Base-by-base conservation (phyloP, 306 rosid genomes). In the Quercus engelmannii region DNA sequence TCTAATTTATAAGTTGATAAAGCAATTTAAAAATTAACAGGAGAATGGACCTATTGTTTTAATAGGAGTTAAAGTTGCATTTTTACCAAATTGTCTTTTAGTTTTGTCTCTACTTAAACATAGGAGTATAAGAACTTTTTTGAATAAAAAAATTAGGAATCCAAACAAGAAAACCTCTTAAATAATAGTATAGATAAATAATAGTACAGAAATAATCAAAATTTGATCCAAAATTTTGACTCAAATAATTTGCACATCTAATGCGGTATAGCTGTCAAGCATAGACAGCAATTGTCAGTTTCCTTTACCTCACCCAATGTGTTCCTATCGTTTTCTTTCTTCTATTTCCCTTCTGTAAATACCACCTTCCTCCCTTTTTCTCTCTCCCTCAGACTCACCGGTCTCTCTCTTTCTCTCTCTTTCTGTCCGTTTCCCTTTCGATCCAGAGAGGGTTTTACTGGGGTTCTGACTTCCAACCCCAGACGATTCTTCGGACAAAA, bases 381-480 rank as follows among this genome's bases (percentile, higher is more conserved):
- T 69, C 73, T 3, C 25, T 13, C 49, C 31, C 21, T 21, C 71
- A 5, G 11, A 28, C 55, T 26, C 17, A 61, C 13, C 58, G 65
- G 25, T n/a, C 46, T 41, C 73, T 21, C 4, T 8, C 6, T 17
- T 8, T 2, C 17, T 46, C 17, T 11, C 10, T 15, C 6, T 28
- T 38, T 14, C 6, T 49, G 14, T 61, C 1, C 11, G 19, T 4
- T 65, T 31, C 59, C 6, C 69, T 33, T 46, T 78, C 59, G 74
- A 78, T 78, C 83, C 57, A 59, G 74, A 19, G 54, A 12, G 79
- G 68, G 71, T 83, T 78, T 38, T 78, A 9, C 79, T 58, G 79
- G 83, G 82, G 86, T 74, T 83, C 68, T 74, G 58, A 67, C 73
- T 74, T 83, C 68, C 74, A 68, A 67, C 69, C 57, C 71, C 5